Conservation (phyloP, 2,329 filamentous ascomycete genomes). For the Microdochium nivale region DNA sequence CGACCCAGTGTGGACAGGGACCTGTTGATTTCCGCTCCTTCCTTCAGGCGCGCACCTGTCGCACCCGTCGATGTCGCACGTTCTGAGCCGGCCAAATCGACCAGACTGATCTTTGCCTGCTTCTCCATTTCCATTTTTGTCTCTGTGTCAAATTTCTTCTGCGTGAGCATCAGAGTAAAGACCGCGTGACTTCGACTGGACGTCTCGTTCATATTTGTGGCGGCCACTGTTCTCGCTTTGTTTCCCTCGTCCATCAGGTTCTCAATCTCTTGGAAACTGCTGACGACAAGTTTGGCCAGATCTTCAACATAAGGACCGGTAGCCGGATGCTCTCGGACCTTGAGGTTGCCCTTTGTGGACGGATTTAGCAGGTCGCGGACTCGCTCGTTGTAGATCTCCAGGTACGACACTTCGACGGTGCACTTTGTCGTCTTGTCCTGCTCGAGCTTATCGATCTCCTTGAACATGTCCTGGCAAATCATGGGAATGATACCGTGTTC, state of each 20-base stretch:
- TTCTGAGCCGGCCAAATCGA: slow-evolving; percentile 96
- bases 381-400: slow-evolving; percentile 98
- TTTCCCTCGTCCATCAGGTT: slow-evolving; percentile 99
- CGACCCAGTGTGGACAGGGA: slow-evolving; percentile 92
- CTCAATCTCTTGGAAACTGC: slow-evolving; percentile 91
- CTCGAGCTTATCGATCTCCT: slow-evolving; percentile 65
- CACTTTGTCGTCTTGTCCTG: slow-evolving; percentile 70
- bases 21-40: slow-evolving; percentile 97
- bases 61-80: slow-evolving; percentile 95
- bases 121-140: slow-evolving; percentile 98
- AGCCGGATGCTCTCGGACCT: slow-evolving; percentile 94
- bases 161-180: slow-evolving; percentile 90
- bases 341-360: slow-evolving; percentile 89
- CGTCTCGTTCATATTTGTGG: slow-evolving; percentile 99
- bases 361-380: slow-evolving; percentile 94
- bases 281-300: slow-evolving; percentile 87
- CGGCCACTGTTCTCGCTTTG: slow-evolving; percentile 94
- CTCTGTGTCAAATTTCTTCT: slow-evolving; percentile 83
- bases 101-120: slow-evolving; percentile 93
- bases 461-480: slow-evolving; percentile 98
- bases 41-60: slow-evolving; percentile 88
- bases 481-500: slow-evolving; percentile 92
- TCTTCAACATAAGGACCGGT: slow-evolving; percentile 98
- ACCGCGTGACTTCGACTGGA: slow-evolving; percentile 97
- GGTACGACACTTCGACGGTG: slow-evolving; percentile 95